Evolutionary conservation across 176 grass and related monocot species (phyloP).

Genomic region (Oryza brachyantha): DNA sequence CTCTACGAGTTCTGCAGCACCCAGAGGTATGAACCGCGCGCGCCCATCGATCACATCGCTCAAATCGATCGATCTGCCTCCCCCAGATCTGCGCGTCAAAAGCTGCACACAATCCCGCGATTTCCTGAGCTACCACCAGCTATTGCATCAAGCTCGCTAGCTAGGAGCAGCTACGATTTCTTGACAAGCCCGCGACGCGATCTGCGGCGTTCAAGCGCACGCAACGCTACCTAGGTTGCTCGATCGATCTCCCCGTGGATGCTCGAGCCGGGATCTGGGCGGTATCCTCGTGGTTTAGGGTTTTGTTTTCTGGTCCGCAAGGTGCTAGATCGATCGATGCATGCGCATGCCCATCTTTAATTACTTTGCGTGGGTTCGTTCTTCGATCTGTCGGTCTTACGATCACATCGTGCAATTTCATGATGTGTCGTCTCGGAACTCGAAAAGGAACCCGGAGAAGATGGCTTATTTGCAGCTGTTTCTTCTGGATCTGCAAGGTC

Average conservation of each 20-base stretch:
- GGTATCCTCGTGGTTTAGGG: slow-evolving; percentile 26
- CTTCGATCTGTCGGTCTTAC: not conserved
- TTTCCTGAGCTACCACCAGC: too few species aligned
- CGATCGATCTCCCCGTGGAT: not conserved
- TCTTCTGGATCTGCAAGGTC: not conserved
- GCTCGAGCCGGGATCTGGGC: not conserved
- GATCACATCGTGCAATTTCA: not conserved
- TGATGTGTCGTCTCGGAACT: not conserved
- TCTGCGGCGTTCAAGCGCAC: not conserved
- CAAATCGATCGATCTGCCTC: not conserved
- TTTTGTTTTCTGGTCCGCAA: not conserved
- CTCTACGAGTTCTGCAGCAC: slow-evolving; percentile 82
- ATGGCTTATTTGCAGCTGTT: not conserved
- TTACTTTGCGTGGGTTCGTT: not conserved
- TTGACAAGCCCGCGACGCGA: not conserved
- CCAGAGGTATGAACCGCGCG: slow-evolving; percentile 44
- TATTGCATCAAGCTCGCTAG: too few species aligned
- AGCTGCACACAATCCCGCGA: not conserved
- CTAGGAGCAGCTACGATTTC: too few species aligned
- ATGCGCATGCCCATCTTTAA: not conserved
- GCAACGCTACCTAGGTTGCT: not conserved
- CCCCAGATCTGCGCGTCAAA: slow-evolving; percentile 11
- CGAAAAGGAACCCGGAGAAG: not conserved
- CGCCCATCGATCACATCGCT: not conserved
- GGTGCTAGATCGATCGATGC: not conserved